A percentile compares a stretch with the other conserved stretches of the same genome.
These are phyloP conservation scores for Sindora glabra DNA, from an alignment of 306 rosid genomes.

Conservation along the genomic window DNA sequence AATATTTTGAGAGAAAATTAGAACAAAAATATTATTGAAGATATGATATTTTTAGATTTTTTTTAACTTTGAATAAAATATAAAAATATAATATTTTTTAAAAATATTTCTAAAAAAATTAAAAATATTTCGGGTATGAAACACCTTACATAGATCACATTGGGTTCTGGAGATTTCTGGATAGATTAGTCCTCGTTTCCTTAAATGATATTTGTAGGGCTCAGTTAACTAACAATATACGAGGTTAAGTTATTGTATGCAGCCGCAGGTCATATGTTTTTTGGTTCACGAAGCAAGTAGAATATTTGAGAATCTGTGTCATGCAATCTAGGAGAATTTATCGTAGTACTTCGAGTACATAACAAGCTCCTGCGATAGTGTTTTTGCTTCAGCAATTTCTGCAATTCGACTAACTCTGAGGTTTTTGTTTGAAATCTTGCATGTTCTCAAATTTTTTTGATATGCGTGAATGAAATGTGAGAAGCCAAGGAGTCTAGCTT, in stretches of 20 bases:
- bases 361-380: slow-evolving; percentile 13
- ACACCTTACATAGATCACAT: slow-evolving; percentile 38
- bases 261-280: slow-evolving; percentile 16
- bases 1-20: too few species aligned
- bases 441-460: too few species aligned
- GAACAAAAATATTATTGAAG: too few species aligned
- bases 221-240: not conserved
- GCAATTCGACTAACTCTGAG: not conserved
- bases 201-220: slow-evolving; percentile 15
- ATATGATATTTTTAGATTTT: too few species aligned
- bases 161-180: slow-evolving; percentile 60
- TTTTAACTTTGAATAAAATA: too few species aligned
- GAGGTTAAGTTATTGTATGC: slow-evolving; percentile 11
- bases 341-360: not conserved
- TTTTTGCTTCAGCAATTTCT: slow-evolving; percentile 12
- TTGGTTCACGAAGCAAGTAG: slow-evolving; percentile 5
- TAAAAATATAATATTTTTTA: too few species aligned
- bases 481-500: too few species aligned
- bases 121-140: too few species aligned
- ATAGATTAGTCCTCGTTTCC: slow-evolving; percentile 52
- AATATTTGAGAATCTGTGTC: not conserved
- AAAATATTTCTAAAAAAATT: too few species aligned
- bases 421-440: too few species aligned
- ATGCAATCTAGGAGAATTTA: slow-evolving; percentile 6
- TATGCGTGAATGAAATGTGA: too few species aligned